Percentiles rank a stretch among this genome's conserved stretches.
Evolutionary conservation across 192 early-diverging fungal species (phyloP).

Genomic region (Backusella luteola): DNA sequence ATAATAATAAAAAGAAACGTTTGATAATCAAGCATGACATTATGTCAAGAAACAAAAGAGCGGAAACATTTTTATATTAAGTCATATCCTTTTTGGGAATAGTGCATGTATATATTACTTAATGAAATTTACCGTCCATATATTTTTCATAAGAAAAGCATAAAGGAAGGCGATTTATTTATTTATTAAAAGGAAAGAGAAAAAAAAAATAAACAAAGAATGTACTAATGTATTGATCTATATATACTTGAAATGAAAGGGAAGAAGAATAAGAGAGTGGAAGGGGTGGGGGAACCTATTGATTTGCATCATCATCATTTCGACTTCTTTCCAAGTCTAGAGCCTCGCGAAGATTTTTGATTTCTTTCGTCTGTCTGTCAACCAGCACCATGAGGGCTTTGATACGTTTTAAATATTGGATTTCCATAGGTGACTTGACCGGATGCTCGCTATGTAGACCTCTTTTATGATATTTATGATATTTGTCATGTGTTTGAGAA

Average conservation of each 20-base stretch:
- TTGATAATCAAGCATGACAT: not conserved
- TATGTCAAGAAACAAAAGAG: too few species aligned
- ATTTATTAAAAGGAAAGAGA: not conserved
- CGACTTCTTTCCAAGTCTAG: not conserved
- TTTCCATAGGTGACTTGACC: not conserved
- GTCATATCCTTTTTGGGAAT: not conserved
- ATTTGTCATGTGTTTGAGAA: not conserved
- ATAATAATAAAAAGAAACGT: not conserved
- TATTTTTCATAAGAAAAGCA: not conserved
- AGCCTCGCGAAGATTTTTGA: not conserved
- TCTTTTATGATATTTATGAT: not conserved
- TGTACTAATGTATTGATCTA: not conserved
- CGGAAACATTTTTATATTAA: not conserved
- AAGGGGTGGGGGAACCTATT: not conserved
- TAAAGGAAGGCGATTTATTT: not conserved
- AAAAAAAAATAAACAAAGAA: not conserved
- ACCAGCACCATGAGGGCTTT: slow-evolving; percentile 1
- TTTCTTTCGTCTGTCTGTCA: not conserved
- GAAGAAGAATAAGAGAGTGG: not conserved
- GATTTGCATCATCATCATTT: not conserved
- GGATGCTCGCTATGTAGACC: not conserved
- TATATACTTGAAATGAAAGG: not conserved
- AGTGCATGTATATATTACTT: not conserved
- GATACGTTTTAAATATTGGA: slow-evolving; percentile 5
- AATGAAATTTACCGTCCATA: not conserved